Conservation (phyloP, 2,329 filamentous ascomycete genomes). For the Claviceps quebecensis region DNA sequence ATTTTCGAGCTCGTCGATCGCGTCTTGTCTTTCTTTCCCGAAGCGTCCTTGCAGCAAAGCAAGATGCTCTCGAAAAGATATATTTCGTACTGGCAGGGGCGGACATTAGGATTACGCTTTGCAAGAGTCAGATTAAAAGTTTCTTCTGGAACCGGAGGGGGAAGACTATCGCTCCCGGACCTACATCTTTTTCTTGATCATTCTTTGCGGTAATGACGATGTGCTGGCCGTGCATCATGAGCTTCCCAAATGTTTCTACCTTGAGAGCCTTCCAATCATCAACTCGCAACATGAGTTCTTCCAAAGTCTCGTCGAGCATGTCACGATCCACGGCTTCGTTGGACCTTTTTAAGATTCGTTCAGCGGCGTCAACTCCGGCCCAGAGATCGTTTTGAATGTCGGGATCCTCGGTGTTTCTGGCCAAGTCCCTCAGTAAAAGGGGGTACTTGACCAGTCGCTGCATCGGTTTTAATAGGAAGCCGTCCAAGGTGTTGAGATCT, state of each 20-base stretch:
- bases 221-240: constrained; percentile 80
- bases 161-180: constrained; percentile 13
- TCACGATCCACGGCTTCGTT: constrained; percentile 87
- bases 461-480: constrained; percentile 92
- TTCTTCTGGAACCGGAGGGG: not conserved
- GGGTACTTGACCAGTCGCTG: constrained; percentile 93
- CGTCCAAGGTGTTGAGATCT: constrained; percentile 75
- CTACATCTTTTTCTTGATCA: constrained; percentile 81
- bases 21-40: constrained; percentile 57
- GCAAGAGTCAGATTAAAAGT: not conserved
- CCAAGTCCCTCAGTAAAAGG: constrained; percentile 75
- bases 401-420: constrained; percentile 70
- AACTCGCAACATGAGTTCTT: constrained; percentile 67
- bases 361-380: constrained; percentile 66
- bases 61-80: constrained; percentile 94
- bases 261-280: constrained; percentile 96
- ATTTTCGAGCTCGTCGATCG: constrained; percentile 41
- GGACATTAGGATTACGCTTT: not conserved
- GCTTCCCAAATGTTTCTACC: constrained; percentile 78
- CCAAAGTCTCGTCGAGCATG: constrained; percentile 67
- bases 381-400: constrained; percentile 58
- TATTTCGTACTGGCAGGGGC: constrained; percentile 64
- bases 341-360: constrained; percentile 67
- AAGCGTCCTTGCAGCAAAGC: constrained; percentile 91
- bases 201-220: constrained; percentile 81